These are phyloP conservation scores for Trichoderma harzianum DNA, from an alignment of 2,329 filamentous ascomycete genomes.

Conservation along the genomic window DNA sequence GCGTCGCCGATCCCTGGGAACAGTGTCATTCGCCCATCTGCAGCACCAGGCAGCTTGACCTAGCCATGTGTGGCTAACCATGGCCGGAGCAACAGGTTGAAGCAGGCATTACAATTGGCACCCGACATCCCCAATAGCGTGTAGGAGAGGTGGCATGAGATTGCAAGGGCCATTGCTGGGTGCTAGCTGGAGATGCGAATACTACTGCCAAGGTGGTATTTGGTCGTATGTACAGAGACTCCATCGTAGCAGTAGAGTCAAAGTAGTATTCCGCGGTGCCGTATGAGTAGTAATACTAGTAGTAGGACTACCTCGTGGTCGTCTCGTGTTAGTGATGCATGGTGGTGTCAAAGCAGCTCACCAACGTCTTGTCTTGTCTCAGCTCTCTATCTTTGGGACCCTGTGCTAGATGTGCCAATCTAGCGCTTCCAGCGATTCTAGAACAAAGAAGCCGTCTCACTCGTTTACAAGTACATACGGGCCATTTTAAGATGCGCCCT, in stretches of 20 bases:
- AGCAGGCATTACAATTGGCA: neutral
- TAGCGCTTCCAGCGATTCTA: neutral
- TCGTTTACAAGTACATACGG: neutral
- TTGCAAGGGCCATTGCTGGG: slow-evolving; percentile 3
- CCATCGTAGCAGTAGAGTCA: neutral
- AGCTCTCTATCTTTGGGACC: neutral
- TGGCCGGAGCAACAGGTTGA: neutral
- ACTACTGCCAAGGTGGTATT: neutral
- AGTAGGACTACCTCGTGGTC: neutral
- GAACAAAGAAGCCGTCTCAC: neutral
- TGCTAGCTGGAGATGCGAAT: neutral
- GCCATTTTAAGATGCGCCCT: slow-evolving; percentile 2
- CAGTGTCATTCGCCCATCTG: slow-evolving; percentile 9
- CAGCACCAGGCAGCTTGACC: neutral
- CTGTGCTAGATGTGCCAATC: neutral
- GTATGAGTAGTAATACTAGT: neutral
- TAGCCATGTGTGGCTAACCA: slow-evolving; percentile 2
- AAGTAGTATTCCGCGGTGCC: neutral
- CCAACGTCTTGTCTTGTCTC: neutral
- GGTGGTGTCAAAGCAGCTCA: neutral
- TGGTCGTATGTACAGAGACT: neutral
- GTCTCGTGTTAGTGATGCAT: neutral
- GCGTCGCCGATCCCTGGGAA: slow-evolving; percentile 14
- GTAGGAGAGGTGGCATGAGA: neutral
- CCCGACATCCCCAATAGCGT: neutral